Percentiles rank a stretch among this genome's conserved stretches.
Evolutionary conservation across 2,329 filamentous ascomycete species (phyloP).

Genomic region (Aspergillaceae sp.): DNA sequence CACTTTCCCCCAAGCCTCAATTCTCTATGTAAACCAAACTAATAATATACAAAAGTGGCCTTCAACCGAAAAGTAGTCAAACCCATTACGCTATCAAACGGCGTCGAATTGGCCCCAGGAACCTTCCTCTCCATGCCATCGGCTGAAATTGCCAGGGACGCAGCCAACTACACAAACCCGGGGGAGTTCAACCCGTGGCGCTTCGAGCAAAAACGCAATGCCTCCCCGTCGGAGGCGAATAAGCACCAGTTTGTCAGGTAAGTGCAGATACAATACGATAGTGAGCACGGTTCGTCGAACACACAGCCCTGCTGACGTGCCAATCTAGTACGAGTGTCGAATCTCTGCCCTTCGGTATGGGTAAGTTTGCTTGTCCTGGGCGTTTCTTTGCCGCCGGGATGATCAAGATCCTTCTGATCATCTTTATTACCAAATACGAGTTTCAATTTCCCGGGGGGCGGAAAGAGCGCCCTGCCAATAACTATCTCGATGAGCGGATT

Average conservation of each 20-base stretch:
- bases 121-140: slow-evolving; percentile 5
- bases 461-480: not conserved
- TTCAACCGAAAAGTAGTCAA: slow-evolving; percentile 3
- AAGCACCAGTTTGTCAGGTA: slow-evolving; percentile 5
- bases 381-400: not conserved
- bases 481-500: not conserved
- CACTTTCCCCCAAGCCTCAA: not conserved
- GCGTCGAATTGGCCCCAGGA: slow-evolving; percentile 2
- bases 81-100: slow-evolving; percentile 1
- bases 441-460: slow-evolving; percentile 2
- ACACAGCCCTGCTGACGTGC: not conserved
- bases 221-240: slow-evolving; percentile 1
- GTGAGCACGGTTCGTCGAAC: not conserved
- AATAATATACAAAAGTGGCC: not conserved
- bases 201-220: slow-evolving; percentile 5
- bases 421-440: not conserved
- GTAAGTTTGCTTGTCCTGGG: not conserved
- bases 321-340: not conserved
- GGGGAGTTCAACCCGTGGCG: slow-evolving; percentile 16
- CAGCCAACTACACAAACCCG: slow-evolving; percentile 5
- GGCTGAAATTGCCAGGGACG: slow-evolving; percentile 8
- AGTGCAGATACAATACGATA: not conserved
- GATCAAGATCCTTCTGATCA: not conserved
- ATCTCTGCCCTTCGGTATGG: not conserved
- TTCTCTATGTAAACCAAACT: not conserved